Evolutionary conservation across 2,329 filamentous ascomycete genomes (phyloP).

Genomic region (Nemania sp.): DNA sequence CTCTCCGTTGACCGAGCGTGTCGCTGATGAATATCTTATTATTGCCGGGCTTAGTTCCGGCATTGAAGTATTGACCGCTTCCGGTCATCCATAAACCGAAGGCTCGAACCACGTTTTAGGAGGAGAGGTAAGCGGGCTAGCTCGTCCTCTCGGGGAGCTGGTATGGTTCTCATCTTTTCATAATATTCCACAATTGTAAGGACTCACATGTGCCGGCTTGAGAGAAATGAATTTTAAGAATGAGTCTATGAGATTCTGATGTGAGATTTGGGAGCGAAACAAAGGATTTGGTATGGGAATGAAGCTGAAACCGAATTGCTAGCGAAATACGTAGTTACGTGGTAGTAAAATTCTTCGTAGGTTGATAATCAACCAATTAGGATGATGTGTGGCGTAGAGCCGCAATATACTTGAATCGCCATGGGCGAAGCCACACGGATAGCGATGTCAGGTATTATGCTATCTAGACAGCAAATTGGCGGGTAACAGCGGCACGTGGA

Average conservation of each 20-base stretch:
- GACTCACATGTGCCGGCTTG: too few relatives aligned
- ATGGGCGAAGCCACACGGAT: background rate
- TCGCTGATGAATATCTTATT: constrained; percentile 6
- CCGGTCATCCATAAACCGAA: background rate
- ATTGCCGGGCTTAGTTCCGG: background rate
- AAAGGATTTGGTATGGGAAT: background rate
- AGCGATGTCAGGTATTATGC: background rate
- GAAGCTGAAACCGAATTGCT: background rate
- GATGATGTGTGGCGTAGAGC: background rate
- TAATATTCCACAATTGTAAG: too few relatives aligned
- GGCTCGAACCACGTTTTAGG: background rate
- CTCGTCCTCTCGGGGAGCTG: too few relatives aligned
- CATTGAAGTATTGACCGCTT: background rate
- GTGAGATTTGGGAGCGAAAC: too few relatives aligned
- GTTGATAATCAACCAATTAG: background rate
- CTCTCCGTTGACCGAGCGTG: too few relatives aligned
- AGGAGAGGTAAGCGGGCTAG: background rate
- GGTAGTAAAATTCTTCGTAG: background rate
- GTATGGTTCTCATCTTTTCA: too few relatives aligned
- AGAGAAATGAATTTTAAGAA: too few relatives aligned
- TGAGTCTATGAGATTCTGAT: too few relatives aligned
- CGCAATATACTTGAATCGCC: background rate
- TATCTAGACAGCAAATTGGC: background rate
- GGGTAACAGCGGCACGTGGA: background rate
- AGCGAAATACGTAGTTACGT: background rate